Percentiles rank a stretch among this genome's conserved stretches.
Evolutionary conservation across 1,139 yeast species (phyloP).

Genomic region (Magnusiomyces sp.): DNA sequence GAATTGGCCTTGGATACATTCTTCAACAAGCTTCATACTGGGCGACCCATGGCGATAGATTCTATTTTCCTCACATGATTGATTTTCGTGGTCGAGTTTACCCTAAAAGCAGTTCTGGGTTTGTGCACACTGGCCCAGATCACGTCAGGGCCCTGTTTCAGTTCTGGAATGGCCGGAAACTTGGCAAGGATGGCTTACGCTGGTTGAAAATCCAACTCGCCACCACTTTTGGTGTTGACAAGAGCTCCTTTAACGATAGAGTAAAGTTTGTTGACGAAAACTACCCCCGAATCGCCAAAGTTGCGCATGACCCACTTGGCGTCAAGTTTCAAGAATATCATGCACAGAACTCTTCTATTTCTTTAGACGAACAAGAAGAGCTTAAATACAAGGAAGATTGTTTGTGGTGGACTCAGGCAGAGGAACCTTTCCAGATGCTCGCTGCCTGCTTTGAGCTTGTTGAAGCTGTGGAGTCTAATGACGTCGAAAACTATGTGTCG

Average conservation of each 20-base stretch:
- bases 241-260: conserved; percentile 48
- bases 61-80: conserved; percentile 80
- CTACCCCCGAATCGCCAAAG: conserved; percentile 40
- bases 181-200: conserved; percentile 48
- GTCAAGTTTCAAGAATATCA: conserved; percentile 15
- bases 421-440: conserved; percentile 63
- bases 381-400: not conserved
- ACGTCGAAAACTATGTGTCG: conserved; percentile 46
- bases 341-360: not conserved
- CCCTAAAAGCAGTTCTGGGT: conserved; percentile 54
- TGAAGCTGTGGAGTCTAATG: conserved; percentile 44
- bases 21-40: no score
- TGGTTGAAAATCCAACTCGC: conserved; percentile 65
- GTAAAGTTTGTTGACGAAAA: conserved; percentile 44
- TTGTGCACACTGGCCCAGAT: conserved; percentile 57
- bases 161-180: conserved; percentile 56
- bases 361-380: conserved; percentile 24
- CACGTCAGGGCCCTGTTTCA: conserved; percentile 51
- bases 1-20: no score
- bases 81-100: conserved; percentile 80
- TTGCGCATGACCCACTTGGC: conserved; percentile 44
- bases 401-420: conserved; percentile 55
- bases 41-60: conserved; percentile 42
- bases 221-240: conserved; percentile 58
- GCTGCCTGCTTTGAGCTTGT: conserved; percentile 53